Evolutionary conservation across 2,329 filamentous ascomycete genomes (phyloP).

Genomic region (Emmonsiellopsis sp.): DNA sequence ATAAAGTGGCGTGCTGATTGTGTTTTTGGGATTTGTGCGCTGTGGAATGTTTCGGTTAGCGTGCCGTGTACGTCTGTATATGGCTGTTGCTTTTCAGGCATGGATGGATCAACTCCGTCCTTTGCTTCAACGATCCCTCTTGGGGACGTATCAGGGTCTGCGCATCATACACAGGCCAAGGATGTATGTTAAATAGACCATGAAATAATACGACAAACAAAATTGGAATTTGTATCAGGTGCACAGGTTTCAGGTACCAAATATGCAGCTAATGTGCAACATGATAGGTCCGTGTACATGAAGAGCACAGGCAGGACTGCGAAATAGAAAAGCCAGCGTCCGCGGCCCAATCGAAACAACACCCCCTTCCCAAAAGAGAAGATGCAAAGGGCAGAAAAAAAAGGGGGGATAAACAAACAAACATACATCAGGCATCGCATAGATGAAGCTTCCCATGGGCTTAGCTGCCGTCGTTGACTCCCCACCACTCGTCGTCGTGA

Average conservation of each 20-base stretch:
- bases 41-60: slow-evolving; percentile 11
- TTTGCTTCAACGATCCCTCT: too few species aligned
- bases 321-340: neutral
- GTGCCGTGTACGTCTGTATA: neutral
- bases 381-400: neutral
- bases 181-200: too few species aligned
- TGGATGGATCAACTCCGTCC: neutral
- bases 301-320: too few species aligned
- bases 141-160: too few species aligned
- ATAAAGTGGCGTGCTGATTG: slow-evolving; percentile 68
- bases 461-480: slow-evolving; percentile 30
- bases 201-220: too few species aligned
- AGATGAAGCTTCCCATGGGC: slow-evolving; percentile 80
- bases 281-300: too few species aligned
- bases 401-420: slow-evolving; percentile 2
- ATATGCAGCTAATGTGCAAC: too few species aligned
- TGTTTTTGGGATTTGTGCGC: slow-evolving; percentile 41
- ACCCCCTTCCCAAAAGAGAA: neutral
- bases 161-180: too few species aligned
- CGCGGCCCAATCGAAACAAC: too few species aligned
- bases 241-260: too few species aligned
- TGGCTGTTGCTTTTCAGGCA: neutral
- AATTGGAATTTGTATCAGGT: too few species aligned
- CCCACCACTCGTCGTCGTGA: slow-evolving; percentile 44
- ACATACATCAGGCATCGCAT: slow-evolving; percentile 79